phyloP scores from a whole-genome alignment of 2,329 filamentous ascomycete genomes.

The Tolypocladium paradoxum region DNA sequence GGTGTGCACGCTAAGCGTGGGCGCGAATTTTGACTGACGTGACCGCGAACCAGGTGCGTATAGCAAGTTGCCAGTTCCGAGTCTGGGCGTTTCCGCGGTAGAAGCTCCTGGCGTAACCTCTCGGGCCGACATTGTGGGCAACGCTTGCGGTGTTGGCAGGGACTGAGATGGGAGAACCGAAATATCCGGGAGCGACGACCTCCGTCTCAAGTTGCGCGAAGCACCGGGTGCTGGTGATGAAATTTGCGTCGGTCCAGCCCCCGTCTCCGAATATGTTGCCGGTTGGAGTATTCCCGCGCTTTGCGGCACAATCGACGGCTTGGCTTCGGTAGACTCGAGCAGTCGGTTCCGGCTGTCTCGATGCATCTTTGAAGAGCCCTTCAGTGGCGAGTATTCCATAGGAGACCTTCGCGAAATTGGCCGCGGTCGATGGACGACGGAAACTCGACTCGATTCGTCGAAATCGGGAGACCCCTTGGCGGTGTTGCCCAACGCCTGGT shows the following conservation, averaged over 20 bases:
- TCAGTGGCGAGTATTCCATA: neutral
- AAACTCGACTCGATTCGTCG: slow-evolving; percentile 12
- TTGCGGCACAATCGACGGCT: neutral
- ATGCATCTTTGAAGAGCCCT: neutral
- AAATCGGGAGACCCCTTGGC: neutral
- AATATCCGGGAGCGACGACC: neutral
- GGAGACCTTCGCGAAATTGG: slow-evolving; percentile 39
- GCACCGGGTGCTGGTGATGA: neutral
- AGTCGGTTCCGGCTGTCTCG: neutral
- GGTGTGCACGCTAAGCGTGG: slow-evolving; percentile 21
- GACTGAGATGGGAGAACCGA: neutral
- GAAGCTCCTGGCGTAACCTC: neutral
- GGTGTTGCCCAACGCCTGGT: slow-evolving; percentile 25
- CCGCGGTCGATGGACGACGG: slow-evolving; percentile 43
- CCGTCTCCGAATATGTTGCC: neutral
- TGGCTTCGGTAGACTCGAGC: neutral
- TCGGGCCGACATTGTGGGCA: neutral
- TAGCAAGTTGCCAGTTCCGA: neutral
- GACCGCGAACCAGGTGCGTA: neutral
- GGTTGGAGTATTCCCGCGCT: neutral
- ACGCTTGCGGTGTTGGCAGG: neutral
- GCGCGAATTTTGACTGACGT: slow-evolving; percentile 8
- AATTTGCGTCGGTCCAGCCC: neutral
- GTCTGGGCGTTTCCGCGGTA: neutral
- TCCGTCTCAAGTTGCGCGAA: neutral